Percentiles rank a stretch among this genome's conserved stretches.
These are phyloP conservation scores for Austroboletus festivus DNA, from an alignment of 768 basidiomycete genomes.

Conservation along the genomic window DNA sequence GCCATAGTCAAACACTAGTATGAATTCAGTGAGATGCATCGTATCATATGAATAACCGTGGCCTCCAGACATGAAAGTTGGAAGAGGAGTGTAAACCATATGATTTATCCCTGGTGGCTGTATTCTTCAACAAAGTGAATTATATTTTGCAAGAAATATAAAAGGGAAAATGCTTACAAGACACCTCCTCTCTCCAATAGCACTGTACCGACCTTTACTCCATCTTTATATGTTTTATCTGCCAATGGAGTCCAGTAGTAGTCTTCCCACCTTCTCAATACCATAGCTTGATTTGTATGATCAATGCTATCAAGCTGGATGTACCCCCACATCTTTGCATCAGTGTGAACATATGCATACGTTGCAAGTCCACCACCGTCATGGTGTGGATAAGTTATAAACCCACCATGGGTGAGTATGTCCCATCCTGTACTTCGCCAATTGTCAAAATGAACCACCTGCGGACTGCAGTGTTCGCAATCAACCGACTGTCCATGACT, in stretches of 20 bases:
- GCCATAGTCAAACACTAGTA: not conserved
- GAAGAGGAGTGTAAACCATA: not conserved
- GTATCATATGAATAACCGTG: not conserved
- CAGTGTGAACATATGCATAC: not conserved
- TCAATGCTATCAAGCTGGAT: not conserved
- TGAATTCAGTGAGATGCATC: constrained; percentile 1
- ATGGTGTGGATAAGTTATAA: constrained; percentile 2
- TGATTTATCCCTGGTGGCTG: not conserved
- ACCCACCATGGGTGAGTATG: not conserved
- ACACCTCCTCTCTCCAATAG: not conserved
- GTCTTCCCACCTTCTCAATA: not conserved
- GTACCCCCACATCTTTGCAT: not conserved
- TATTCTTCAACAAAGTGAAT: not conserved
- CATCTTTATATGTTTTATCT: not conserved
- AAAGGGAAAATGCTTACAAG: not conserved
- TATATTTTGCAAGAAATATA: not conserved
- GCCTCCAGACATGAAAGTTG: not conserved
- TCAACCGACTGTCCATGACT: too few relatives aligned
- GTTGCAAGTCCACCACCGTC: not conserved
- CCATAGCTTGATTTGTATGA: not conserved
- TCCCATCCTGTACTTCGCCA: not conserved
- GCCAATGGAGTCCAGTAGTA: not conserved
- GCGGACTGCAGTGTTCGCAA: too few relatives aligned
- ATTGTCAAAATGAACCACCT: not conserved
- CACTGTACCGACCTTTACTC: not conserved